Conservation (phyloP, 805 yeast species). For the Schwanniomyces polymorphus region DNA sequence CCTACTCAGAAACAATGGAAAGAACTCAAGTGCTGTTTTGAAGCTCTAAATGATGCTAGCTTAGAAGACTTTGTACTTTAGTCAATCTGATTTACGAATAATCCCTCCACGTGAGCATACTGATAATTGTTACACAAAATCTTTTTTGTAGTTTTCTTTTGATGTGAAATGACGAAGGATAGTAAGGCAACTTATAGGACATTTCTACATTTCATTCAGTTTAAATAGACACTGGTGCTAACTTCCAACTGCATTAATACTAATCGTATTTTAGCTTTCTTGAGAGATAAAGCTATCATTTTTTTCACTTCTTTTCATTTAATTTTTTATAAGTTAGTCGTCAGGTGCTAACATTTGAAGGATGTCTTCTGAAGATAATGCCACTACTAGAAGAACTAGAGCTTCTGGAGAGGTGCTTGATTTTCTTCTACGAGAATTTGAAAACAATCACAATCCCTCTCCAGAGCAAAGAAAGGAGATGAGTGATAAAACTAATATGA, state of each 20-base stretch:
- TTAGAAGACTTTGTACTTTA: constrained; percentile 21
- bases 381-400: constrained; percentile 54
- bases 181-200: background rate
- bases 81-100: background rate
- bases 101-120: constrained; percentile 1
- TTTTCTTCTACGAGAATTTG: constrained; percentile 66
- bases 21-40: constrained; percentile 31
- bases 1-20: constrained; percentile 28
- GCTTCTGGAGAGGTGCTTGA: constrained; percentile 82
- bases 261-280: background rate
- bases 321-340: background rate
- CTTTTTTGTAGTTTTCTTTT: background rate
- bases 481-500: constrained; percentile 72
- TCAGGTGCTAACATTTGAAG: background rate
- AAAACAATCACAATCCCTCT: constrained; percentile 71
- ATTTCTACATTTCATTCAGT: background rate
- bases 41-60: constrained; percentile 31
- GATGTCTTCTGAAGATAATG: constrained; percentile 24
- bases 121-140: background rate
- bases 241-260: background rate
- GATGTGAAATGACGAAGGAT: background rate
- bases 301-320: background rate
- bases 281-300: background rate
- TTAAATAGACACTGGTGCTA: background rate
- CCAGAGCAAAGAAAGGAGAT: constrained; percentile 69